phyloP scores from a whole-genome alignment of 139 green algal species.

The Haematococcus sp. region DNA sequence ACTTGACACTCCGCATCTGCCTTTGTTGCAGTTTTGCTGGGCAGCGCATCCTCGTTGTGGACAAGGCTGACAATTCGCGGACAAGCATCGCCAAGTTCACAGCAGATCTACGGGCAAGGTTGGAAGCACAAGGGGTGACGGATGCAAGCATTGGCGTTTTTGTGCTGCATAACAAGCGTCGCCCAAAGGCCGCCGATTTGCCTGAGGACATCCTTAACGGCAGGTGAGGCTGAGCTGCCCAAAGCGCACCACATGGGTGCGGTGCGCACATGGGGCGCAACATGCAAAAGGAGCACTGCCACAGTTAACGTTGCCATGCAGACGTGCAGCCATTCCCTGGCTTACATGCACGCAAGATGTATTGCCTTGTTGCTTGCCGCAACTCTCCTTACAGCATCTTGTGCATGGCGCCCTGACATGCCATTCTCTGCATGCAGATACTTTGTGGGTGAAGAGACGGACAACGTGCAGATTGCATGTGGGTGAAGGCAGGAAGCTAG shows the following conservation, averaged over 20 bases:
- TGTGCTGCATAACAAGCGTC: constrained; percentile 26
- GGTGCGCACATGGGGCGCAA: not conserved
- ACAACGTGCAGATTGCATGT: constrained; percentile 22
- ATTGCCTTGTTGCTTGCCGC: too few relatives aligned
- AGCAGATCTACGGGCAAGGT: not conserved
- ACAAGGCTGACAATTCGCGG: constrained; percentile 22
- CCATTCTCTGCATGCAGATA: constrained; percentile 7
- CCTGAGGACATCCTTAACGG: constrained; percentile 15
- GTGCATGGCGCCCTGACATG: not conserved
- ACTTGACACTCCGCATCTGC: too few relatives aligned
- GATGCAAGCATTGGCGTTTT: constrained; percentile 17
- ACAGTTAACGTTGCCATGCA: not conserved
- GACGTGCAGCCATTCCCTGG: too few relatives aligned
- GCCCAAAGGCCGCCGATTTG: constrained; percentile 17
- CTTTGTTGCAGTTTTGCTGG: constrained; percentile 15
- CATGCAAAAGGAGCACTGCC: not conserved
- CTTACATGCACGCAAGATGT: too few relatives aligned
- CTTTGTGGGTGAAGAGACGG: constrained; percentile 17
- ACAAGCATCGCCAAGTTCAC: constrained; percentile 11
- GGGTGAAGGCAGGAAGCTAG: too few relatives aligned
- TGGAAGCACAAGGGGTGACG: not conserved
- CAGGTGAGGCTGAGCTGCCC: not conserved
- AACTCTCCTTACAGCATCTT: too few relatives aligned
- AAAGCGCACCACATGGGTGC: not conserved
- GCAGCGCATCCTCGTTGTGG: constrained; percentile 21